Base-by-base conservation (phyloP, 768 basidiomycete genomes). In the Mycena alexandri region DNA sequence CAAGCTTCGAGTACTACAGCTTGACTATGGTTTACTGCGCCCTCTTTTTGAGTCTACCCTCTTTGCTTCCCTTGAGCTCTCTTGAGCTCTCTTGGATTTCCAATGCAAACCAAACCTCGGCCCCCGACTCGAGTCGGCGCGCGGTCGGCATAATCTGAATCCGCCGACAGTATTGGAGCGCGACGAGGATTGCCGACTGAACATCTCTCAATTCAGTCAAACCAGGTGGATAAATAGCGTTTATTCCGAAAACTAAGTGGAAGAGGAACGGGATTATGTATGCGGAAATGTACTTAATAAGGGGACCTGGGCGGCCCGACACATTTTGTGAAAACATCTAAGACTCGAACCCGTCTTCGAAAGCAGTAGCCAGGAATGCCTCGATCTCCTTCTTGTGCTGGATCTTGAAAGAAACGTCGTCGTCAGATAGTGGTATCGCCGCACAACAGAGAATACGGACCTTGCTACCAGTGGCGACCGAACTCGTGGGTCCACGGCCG, bases 381-480 rank as follows among this genome's bases (percentile, higher is more conserved):
- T 93, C 92, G 56, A 95, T 90, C 80, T 99, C 95, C 78, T 90
- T 94, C 88, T 96, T 95, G 82, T 97, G 96, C 63, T 92, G 89
- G 22, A 77, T 71, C 92, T 95, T 68, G 5, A 67, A 56, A 63
- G 48, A 22, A 63, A 76, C 36, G 65, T 9, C 10, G 44, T 72
- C 46, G 75, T 73, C n/a, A 70, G 48, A 24, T 17, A 41, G 36
- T 29, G 48, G 34, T 42, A 36, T 13, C n/a, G n/a, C n/a, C n/a
- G n/a, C n/a, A 38, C 58, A 56, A 2, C 38, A 71, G 33, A 59
- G 5, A 24, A 25, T 34, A 77, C 82, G 24, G 72, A 92, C 90
- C 88, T 96, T 95, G 87, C 91, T 93, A 65, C 94, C 95, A 29
- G 95, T 96, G 9, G 95, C 95, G 47, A 96, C 90, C 24, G 95